Conservation (phyloP, 345 rosid genomes). For the Combretum micranthum region DNA sequence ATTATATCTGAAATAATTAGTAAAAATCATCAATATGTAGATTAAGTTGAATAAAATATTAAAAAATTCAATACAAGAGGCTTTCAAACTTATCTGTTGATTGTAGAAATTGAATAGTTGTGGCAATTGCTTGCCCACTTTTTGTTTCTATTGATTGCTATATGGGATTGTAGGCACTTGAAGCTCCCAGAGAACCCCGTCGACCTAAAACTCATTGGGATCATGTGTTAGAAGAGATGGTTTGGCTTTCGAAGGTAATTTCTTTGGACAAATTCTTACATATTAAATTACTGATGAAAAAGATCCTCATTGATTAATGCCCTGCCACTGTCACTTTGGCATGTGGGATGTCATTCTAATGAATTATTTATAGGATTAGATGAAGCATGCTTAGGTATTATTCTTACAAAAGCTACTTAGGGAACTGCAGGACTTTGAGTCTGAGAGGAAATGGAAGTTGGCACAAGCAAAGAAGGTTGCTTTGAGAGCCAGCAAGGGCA, state of each 20-base stretch:
- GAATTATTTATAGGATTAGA: neutral
- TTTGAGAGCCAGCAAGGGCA: slow-evolving; percentile 92
- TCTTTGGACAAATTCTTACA: too few relatives aligned
- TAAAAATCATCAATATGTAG: too few relatives aligned
- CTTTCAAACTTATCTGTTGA: too few relatives aligned
- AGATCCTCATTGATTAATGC: too few relatives aligned
- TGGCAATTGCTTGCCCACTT: neutral
- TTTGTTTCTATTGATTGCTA: slow-evolving; percentile 6
- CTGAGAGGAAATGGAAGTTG: slow-evolving; percentile 99
- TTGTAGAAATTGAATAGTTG: too few relatives aligned
- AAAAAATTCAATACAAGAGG: too few relatives aligned
- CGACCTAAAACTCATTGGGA: slow-evolving; percentile 98
- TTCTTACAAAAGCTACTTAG: slow-evolving; percentile 8
- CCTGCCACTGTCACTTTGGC: neutral
- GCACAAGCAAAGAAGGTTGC: slow-evolving; percentile 94
- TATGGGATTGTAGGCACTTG: slow-evolving; percentile 53
- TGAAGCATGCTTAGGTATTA: slow-evolving; percentile 1
- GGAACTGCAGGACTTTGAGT: slow-evolving; percentile 81
- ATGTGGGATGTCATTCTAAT: neutral
- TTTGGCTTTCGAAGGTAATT: slow-evolving; percentile 91
- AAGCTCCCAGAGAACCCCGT: slow-evolving; percentile 88
- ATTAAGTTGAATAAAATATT: too few relatives aligned
- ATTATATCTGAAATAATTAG: too few relatives aligned
- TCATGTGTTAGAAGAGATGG: slow-evolving; percentile 98
- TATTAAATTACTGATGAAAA: too few relatives aligned